These are phyloP conservation scores for Alternaria dauci DNA, from an alignment of 2,329 filamentous ascomycete species.

Conservation along the genomic window DNA sequence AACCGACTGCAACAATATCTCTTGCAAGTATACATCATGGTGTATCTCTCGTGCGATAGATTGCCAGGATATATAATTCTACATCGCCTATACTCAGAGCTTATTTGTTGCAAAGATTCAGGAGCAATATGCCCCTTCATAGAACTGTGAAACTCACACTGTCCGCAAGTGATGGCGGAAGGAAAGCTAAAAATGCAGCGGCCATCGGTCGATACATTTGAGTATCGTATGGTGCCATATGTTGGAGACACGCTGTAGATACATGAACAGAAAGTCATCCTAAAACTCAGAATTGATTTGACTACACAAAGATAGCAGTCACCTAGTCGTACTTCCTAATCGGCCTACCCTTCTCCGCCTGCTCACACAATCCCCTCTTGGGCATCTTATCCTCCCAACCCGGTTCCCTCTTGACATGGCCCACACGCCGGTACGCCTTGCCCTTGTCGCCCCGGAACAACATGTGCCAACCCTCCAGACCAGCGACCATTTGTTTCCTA, in stretches of 20 bases:
- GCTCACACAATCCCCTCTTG: conserved; percentile 72
- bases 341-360: conserved; percentile 73
- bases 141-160: too few relatives aligned
- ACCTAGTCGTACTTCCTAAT: conserved; percentile 51
- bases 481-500: conserved; percentile 68
- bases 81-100: neutral
- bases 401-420: conserved; percentile 71
- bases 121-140: neutral
- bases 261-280: neutral
- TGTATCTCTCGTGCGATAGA: neutral
- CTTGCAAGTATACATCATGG: neutral
- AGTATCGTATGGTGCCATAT: neutral
- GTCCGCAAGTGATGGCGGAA: neutral
- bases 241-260: neutral
- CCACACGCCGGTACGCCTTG: conserved; percentile 82
- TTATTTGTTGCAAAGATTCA: neutral
- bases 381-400: conserved; percentile 68
- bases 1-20: neutral
- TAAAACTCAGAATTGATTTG: too few relatives aligned
- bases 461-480: conserved; percentile 80
- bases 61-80: neutral
- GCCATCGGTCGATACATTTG: neutral
- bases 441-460: conserved; percentile 76
- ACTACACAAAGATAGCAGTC: neutral
- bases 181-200: neutral